Base-by-base conservation (phyloP, 768 basidiomycete species). In the Symmetrospora coprosmae region DNA sequence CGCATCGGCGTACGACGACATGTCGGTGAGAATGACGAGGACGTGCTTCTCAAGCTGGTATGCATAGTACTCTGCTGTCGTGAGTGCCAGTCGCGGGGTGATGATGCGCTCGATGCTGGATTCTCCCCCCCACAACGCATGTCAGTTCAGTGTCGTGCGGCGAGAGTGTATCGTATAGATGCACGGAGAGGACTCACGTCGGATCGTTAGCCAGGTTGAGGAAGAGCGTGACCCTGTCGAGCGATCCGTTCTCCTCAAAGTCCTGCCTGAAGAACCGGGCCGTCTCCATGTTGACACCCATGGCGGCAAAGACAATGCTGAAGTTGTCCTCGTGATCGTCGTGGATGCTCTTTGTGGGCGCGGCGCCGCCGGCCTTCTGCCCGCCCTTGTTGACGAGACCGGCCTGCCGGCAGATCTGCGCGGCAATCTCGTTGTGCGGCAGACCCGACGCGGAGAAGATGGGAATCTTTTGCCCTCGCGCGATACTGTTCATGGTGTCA, bases 261-360 rank as follows among this genome's bases (percentile, higher is more conserved):
- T 99, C 94, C 72, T 91, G 87, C 74, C 92, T 91, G 85, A 99
- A 99, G 79, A 94, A 99, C 52, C 92, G 83, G 47, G 94, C 94
- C 5, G 94, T 97, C 74, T 99, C 94, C 90, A 94, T 94, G 77
- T 99, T 99, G 62, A 92, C 94, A 80, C 94, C 94, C 94, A 99
- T 97, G 38, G 94, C 94, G 59, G 91, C 94, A 72, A 97, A 99
- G 47, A 97, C 94, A 70, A 99, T 91, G 47, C 89, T 92, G 80
- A 99, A 99, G 75, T 99, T 99, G 76, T 99, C 92, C 78, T 94
- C 92, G 75, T 97, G 92, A 58, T 90, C 92, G 71, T 99, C 94
- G 70, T 91, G 91, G 16, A 92, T 90, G 69, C 87, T 89, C 74
- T 97, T 97, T 46, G 87, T 89, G 6, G 94, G 92, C 25, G 66